Evolutionary conservation across 1,284 basidiomycete species (phyloP).

Genomic region (Afroboletus lepidellus): DNA sequence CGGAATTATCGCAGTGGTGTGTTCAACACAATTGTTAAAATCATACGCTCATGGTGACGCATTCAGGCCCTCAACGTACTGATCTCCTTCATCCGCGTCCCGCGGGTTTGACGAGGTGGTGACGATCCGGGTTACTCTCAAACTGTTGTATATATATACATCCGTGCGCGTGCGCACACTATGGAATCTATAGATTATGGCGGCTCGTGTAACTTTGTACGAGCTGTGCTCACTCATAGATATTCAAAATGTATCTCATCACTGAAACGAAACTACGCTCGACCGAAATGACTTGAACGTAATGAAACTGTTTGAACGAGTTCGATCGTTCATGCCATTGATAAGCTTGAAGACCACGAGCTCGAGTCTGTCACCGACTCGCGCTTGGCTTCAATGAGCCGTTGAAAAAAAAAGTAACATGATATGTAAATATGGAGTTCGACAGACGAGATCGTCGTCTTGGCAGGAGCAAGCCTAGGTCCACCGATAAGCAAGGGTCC

Average conservation of each 20-base stretch:
- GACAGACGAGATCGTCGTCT: too few species aligned
- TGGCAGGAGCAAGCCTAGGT: too few species aligned
- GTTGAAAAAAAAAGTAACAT: too few species aligned
- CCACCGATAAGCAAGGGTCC: too few species aligned
- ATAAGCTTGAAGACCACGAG: too few species aligned
- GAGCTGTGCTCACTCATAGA: too few species aligned
- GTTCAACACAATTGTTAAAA: not conserved
- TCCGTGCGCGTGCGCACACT: not conserved
- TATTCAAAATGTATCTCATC: not conserved
- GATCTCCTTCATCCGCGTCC: slow-evolving; percentile 9
- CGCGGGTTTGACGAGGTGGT: slow-evolving; percentile 3
- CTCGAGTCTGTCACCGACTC: too few species aligned
- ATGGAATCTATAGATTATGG: not conserved
- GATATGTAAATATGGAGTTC: too few species aligned
- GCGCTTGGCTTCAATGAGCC: too few species aligned
- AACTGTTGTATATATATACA: not conserved
- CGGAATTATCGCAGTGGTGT: slow-evolving; percentile 38
- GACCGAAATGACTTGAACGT: not conserved
- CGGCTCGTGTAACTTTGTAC: not conserved
- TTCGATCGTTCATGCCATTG: too few species aligned
- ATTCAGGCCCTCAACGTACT: slow-evolving; percentile 12
- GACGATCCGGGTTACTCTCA: too few species aligned
- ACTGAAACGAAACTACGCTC: too few species aligned
- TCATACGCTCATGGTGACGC: not conserved
- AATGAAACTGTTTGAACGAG: not conserved